Base-by-base conservation (phyloP, 139 green algal species). In the Marvania coccoides region DNA sequence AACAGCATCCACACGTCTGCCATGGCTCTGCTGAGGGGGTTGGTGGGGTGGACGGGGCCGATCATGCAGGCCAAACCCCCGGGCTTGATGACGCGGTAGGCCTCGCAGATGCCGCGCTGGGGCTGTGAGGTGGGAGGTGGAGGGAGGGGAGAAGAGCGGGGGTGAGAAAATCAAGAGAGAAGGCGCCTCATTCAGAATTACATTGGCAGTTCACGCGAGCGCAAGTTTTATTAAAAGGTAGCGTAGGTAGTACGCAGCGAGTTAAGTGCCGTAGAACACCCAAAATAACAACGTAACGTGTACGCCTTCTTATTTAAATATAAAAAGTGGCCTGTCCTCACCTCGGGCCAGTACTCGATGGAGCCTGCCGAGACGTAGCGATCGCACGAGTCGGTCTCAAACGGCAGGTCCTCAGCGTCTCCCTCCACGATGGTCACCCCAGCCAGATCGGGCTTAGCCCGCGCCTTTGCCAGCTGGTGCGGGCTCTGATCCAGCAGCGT, bases 1-100 rank as follows among this genome's bases (percentile, higher is more conserved):
- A 97, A 97, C 1, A 97, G 83, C 91, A 97, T 97, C 91, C 91
- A 97, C 13, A 83, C 71, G 63, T 97, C 88, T 5, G 91, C 88
- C 61, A 96, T 91, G 72, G 91, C 87, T 24, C 90, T 66, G 2
- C 80, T 90, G 2, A 96, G 40, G 58, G 72, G 83, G 71, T 88
- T 84, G 30, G 91, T 98, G 33, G 91, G 91, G 78, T 98, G 80
- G 39, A 97, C 91, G 1, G 86, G 85, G 4, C 91, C 91, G 59
- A 97, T 97, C 26, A 97, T 63, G 80, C 92, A 98, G 2, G 91
- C 91, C 36, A 88, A 36, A 51, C 91, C 91, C 24, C 87, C 92
- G 7, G 83, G 81, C 72, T 97, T 98, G 65, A 95, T 70, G 1
- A 97, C 90, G 10, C 91, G 76, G 71, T 97, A 97, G 0, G 90